A percentile compares a stretch with the other conserved stretches of the same genome.
Evolutionary conservation across 305 asterid species (phyloP).

Genomic region (Fraxinus floribunda): DNA sequence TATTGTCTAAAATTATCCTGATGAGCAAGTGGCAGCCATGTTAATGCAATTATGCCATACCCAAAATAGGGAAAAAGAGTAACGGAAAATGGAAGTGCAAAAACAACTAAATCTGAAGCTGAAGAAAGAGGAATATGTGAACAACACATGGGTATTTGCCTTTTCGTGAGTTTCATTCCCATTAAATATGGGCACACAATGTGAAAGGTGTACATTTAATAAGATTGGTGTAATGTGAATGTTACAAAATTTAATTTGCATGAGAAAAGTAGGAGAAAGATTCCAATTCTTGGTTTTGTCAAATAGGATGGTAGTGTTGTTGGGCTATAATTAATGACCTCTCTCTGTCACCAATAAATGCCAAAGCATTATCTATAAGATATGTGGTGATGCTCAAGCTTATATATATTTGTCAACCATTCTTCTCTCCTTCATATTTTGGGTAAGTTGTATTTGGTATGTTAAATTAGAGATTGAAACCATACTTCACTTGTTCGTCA

Average conservation of each 20-base stretch:
- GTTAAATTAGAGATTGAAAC: background rate
- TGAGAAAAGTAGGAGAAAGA: background rate
- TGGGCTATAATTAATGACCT: slow-evolving; percentile 22
- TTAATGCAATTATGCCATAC: background rate
- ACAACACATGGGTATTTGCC: slow-evolving; percentile 22
- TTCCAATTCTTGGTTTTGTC: slow-evolving; percentile 6
- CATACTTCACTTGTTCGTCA: background rate
- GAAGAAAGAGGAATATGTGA: slow-evolving; percentile 30
- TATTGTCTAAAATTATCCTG: background rate
- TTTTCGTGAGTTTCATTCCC: background rate
- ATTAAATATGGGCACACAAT: slow-evolving; percentile 14
- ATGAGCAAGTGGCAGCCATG: background rate
- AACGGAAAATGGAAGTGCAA: slow-evolving; percentile 17
- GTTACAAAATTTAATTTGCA: slow-evolving; percentile 6
- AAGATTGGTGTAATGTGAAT: slow-evolving; percentile 15
- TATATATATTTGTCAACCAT: background rate
- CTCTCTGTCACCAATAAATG: slow-evolving; percentile 34
- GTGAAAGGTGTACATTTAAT: slow-evolving; percentile 18
- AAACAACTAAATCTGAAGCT: slow-evolving; percentile 18
- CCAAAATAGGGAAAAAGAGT: background rate
- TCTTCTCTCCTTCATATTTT: background rate
- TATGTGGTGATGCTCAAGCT: slow-evolving; percentile 28
- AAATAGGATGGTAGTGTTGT: background rate
- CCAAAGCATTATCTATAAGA: slow-evolving; percentile 24
- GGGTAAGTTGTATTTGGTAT: too few species aligned